Evolutionary conservation across 2,329 filamentous ascomycete species (phyloP).

Genomic region (Clonostachys chloroleuca): DNA sequence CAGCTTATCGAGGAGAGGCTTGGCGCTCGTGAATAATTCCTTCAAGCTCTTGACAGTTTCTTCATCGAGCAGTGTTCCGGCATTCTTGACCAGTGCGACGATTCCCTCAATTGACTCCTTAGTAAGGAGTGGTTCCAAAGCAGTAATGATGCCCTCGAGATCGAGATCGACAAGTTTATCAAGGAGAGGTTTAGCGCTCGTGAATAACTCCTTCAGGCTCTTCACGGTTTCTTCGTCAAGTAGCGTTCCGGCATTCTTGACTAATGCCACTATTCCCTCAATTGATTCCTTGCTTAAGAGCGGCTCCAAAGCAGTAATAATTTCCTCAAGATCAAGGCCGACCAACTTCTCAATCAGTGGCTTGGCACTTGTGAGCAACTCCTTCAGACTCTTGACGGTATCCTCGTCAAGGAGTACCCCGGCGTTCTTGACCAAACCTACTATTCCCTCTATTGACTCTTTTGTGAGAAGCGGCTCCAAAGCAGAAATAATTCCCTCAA

Average conservation of each 20-base stretch:
- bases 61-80: constrained; percentile 14
- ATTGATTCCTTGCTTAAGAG: constrained; percentile 17
- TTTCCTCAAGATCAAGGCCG: constrained; percentile 23
- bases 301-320: constrained; percentile 18
- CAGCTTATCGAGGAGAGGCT: constrained; percentile 21
- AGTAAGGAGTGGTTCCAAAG: constrained; percentile 14
- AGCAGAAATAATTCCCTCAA: constrained; percentile 19
- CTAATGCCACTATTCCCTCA: constrained; percentile 12
- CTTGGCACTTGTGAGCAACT: constrained; percentile 9
- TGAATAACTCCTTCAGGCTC: constrained; percentile 8
- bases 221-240: constrained; percentile 12
- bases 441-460: constrained; percentile 15
- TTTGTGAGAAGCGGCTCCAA: constrained; percentile 17
- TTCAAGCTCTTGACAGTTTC: constrained; percentile 12
- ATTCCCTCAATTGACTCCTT: constrained; percentile 16
- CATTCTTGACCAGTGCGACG: constrained; percentile 19
- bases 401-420: constrained; percentile 12
- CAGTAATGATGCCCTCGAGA: constrained; percentile 20
- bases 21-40: constrained; percentile 12
- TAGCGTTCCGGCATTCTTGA: constrained; percentile 15
- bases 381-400: constrained; percentile 10
- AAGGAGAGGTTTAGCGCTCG: constrained; percentile 13
- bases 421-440: constrained; percentile 14
- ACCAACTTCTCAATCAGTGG: constrained; percentile 16
- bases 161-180: constrained; percentile 22